These are phyloP conservation scores for Stylosanthes scabra DNA, from an alignment of 331 rosid genomes.

Conservation along the genomic window DNA sequence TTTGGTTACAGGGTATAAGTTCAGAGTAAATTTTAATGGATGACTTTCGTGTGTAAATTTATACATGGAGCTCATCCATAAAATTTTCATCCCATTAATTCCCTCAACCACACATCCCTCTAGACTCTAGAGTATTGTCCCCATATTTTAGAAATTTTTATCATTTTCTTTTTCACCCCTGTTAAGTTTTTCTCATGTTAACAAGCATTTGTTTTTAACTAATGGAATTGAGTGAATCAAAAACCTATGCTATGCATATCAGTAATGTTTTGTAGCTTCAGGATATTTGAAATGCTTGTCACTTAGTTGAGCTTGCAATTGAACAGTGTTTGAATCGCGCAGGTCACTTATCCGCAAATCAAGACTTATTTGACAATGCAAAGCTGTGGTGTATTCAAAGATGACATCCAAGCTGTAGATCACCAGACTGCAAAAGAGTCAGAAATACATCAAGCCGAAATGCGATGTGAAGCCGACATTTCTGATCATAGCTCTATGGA, in stretches of 20 bases:
- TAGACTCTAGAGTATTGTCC: too few relatives aligned
- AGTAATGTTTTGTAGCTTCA: neutral
- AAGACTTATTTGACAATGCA: constrained; percentile 66
- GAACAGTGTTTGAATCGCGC: constrained; percentile 39
- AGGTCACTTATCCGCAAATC: constrained; percentile 78
- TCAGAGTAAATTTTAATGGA: too few relatives aligned
- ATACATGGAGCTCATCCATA: too few relatives aligned
- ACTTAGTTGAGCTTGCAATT: constrained; percentile 32
- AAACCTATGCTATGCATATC: constrained; percentile 24
- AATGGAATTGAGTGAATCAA: constrained; percentile 2
- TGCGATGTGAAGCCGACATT: constrained; percentile 30
- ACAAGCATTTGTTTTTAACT: constrained; percentile 9
- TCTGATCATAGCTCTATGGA: constrained; percentile 22
- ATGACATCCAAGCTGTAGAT: constrained; percentile 36
- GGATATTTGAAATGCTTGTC: constrained; percentile 20
- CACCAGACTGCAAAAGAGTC: constrained; percentile 41
- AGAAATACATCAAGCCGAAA: constrained; percentile 26
- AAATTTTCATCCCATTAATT: too few relatives aligned
- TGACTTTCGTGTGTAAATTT: too few relatives aligned
- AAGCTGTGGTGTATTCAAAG: constrained; percentile 55
- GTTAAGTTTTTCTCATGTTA: neutral
- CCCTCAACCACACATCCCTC: too few relatives aligned
- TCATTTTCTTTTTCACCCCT: neutral
- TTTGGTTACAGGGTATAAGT: too few relatives aligned
- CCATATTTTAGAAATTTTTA: constrained; percentile 1